Percentiles rank a stretch among this genome's conserved stretches.
Conservation (phyloP, 192 early-diverging fungal genomes). For the Mortierella alpina region DNA sequence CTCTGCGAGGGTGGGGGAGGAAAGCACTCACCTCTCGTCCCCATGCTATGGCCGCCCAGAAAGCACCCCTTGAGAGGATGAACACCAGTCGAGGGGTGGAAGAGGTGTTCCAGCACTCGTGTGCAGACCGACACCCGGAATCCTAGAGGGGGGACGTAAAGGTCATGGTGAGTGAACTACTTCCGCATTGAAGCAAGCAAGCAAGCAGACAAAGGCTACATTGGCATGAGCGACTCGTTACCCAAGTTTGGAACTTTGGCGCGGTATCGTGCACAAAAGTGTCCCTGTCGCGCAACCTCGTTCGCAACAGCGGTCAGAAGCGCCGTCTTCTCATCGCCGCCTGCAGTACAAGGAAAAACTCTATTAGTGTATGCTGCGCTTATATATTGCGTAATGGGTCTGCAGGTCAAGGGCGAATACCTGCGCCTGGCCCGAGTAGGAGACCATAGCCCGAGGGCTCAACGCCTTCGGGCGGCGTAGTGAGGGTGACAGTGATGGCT, state of each 20-base stretch:
- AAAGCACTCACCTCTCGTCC: slow-evolving; percentile 26
- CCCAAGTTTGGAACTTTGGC: slow-evolving; percentile 38
- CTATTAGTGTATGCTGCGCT: neutral
- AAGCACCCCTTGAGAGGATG: slow-evolving; percentile 40
- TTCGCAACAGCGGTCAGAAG: slow-evolving; percentile 26
- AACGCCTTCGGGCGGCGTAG: slow-evolving; percentile 21
- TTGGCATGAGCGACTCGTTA: neutral
- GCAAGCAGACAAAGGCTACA: neutral
- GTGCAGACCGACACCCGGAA: slow-evolving; percentile 29
- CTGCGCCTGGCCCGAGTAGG: slow-evolving; percentile 45
- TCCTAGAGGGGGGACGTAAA: neutral
- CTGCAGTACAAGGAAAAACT: neutral
- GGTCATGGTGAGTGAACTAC: neutral
- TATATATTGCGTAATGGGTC: neutral
- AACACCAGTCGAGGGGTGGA: slow-evolving; percentile 25
- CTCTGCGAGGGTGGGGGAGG: neutral
- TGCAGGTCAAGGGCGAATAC: neutral
- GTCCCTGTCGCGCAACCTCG: slow-evolving; percentile 33
- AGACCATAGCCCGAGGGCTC: slow-evolving; percentile 37
- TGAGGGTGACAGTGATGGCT: slow-evolving; percentile 38
- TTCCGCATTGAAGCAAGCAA: neutral
- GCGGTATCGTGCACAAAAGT: slow-evolving; percentile 46
- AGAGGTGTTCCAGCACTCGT: slow-evolving; percentile 35
- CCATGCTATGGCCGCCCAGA: slow-evolving; percentile 43
- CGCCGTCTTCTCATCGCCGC: slow-evolving; percentile 40